Conservation (phyloP, 768 basidiomycete species). For the Coprinellus micaceus region DNA sequence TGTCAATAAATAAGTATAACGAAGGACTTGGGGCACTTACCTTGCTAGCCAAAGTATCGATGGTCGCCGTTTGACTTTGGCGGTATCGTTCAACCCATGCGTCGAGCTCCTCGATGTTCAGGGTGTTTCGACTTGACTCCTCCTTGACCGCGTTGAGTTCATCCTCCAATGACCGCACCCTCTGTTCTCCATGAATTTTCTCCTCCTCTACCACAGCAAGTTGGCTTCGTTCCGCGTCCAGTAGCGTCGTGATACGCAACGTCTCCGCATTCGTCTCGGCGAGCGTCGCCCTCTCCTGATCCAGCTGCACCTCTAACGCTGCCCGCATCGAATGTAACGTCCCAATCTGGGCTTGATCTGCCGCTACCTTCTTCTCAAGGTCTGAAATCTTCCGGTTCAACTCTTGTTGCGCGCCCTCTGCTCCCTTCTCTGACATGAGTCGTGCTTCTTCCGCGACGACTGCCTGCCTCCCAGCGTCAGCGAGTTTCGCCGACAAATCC, state of each 20-base stretch:
- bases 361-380: not conserved
- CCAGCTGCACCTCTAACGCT: not conserved
- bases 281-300: not conserved
- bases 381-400: conserved; percentile 6
- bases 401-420: conserved; percentile 4
- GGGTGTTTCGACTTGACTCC: too few relatives aligned
- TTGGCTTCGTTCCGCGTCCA: not conserved
- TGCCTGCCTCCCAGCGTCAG: not conserved
- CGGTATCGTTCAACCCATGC: too few relatives aligned
- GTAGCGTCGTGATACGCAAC: not conserved
- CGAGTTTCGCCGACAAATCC: not conserved
- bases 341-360: not conserved
- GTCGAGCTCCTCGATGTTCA: too few relatives aligned
- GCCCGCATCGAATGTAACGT: not conserved
- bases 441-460: not conserved
- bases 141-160: too few relatives aligned
- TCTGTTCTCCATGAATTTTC: too few relatives aligned
- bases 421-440: not conserved
- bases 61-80: too few relatives aligned
- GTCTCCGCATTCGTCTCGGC: not conserved
- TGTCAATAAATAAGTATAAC: too few relatives aligned
- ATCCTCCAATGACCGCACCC: too few relatives aligned
- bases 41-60: too few relatives aligned
- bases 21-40: too few relatives aligned
- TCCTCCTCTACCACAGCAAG: too few relatives aligned